Base-by-base conservation (phyloP, 225 moss, liverwort and hornwort genomes). In the Marchantia polymorpha region DNA sequence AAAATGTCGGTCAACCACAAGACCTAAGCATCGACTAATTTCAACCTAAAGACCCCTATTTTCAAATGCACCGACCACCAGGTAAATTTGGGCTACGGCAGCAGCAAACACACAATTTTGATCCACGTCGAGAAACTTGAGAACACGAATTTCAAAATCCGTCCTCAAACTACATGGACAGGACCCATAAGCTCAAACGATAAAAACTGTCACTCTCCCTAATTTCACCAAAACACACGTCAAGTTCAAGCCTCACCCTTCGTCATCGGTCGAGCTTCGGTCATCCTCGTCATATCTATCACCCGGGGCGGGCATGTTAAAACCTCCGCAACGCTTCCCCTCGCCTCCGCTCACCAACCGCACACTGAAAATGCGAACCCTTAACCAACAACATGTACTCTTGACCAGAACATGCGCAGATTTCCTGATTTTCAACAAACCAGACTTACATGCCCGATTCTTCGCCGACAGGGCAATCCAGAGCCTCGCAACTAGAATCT, bases 281-380 rank as follows among this genome's bases (percentile, higher is more conserved):
- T 83, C 77, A 65, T 83, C 86, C 26, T 81, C 83, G 59, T 63
- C 86, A 76, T 86, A 86, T 19, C 83, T 80, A 75, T 86, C 86
- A 48, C 80, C 80, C 19, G 78, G 78, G 78, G 81, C 86, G 63
- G 83, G 86, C 86, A 86, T 86, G 61, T 58, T 82, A 64, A 51
- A 79, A 82, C 51, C 82, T 15, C 50, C 54, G 61, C 81, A 66
- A 52, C 73, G 60, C 39, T 46, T 76, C 46, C 39, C 53, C 67
- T 50, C 77, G 64, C 22, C 66, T 69, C 48, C 73, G 11, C 73
- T 61, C 56, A 72, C 68, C 59, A 74, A 76, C 63, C 77, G 80
- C 80, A 80, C 67, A 49, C 80, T 39, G 58, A 64, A 68, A 59
- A 68, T 66, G 72, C 76, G n/a, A 80, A 77, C 85, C 80, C 66